phyloP scores from a whole-genome alignment of 345 rosid species.

The Euphorbia pulcherrima region DNA sequence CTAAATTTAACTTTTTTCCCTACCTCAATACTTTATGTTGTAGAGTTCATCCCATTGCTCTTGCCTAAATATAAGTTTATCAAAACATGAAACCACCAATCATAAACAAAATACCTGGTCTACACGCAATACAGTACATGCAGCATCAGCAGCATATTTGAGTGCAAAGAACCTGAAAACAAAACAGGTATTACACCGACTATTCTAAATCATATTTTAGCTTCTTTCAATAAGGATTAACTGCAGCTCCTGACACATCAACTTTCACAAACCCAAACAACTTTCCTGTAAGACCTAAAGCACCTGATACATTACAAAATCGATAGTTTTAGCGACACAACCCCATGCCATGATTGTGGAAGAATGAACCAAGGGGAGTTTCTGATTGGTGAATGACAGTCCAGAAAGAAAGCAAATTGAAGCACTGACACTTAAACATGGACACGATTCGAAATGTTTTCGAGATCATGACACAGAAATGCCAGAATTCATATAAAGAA shows the following conservation, averaged over 20 bases:
- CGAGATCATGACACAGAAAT: not conserved
- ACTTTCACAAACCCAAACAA: not conserved
- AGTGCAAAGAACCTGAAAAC: conserved; percentile 73
- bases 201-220: not conserved
- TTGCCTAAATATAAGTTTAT: not conserved
- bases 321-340: not conserved
- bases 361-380: too few species aligned
- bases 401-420: not conserved
- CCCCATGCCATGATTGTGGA: not conserved
- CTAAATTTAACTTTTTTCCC: not conserved
- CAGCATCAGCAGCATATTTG: conserved; percentile 94
- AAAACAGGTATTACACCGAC: not conserved
- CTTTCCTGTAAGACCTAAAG: not conserved
- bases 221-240: not conserved
- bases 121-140: conserved; percentile 90
- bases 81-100: not conserved
- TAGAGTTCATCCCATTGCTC: not conserved
- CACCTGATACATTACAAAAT: not conserved
- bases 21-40: not conserved
- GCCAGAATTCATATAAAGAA: not conserved
- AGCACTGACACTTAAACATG: not conserved
- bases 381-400: not conserved
- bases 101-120: conserved; percentile 62
- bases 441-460: not conserved
- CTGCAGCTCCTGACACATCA: not conserved